Conservation (phyloP, 2,329 filamentous ascomycete genomes). For the Pseudogymnoascus pannorum region DNA sequence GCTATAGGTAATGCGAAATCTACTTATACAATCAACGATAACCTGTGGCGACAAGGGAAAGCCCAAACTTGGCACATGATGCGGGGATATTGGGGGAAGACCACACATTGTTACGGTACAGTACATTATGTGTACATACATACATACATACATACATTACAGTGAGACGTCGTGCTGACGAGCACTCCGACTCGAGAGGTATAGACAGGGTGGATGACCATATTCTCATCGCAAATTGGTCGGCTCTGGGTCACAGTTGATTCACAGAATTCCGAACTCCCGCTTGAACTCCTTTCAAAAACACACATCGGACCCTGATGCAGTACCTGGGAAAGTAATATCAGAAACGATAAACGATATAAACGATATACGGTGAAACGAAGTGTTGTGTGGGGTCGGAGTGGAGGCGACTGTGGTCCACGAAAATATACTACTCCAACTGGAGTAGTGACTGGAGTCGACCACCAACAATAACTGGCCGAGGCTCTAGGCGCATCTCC, state of each 20-base stretch:
- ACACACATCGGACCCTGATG: background rate
- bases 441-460: background rate
- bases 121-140: too few species aligned
- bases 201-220: background rate
- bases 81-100: slow-evolving; percentile 33
- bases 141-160: too few species aligned
- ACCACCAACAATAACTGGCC: background rate
- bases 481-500: background rate
- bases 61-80: background rate
- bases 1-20: too few species aligned
- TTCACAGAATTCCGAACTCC: too few species aligned
- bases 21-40: background rate
- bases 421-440: background rate
- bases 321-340: background rate
- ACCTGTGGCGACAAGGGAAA: background rate
- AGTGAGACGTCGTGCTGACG: background rate
- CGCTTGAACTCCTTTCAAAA: background rate
- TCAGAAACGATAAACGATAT: background rate
- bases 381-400: background rate
- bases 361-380: too few species aligned
- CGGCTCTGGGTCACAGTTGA: background rate
- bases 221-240: background rate
- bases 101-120: slow-evolving; percentile 22
- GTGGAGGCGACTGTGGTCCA: background rate
- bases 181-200: background rate